Evolutionary conservation across 192 early-diverging fungal species (phyloP), one percentile per base, ranked within the genome.

Genomic region (Backusella tuberculispora): DNA sequence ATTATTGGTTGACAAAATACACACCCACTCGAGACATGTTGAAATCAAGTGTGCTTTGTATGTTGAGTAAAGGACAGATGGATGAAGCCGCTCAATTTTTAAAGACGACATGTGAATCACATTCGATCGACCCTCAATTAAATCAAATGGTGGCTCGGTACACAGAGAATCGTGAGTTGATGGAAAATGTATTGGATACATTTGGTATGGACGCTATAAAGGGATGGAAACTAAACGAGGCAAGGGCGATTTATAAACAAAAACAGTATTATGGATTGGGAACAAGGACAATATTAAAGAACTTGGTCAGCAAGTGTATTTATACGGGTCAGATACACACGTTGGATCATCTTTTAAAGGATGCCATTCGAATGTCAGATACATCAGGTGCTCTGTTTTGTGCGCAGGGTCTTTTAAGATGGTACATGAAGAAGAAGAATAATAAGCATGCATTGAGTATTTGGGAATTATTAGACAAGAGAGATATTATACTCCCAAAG

Each of bases 161-260:
- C 9, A 13, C 38, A 29, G 68, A 69, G 14, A 12, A 9, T 3
- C 42, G 15, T 4, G 72, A 60, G 4, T 65, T 73, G 42, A 9
- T 73, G 63, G 72, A 73, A 19, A 64, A 63, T 63, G 72, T 44
- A 38, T 44, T 73, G 43, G 43, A 64, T 64, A 14, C 44, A 10
- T 73, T 47, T 73, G 53, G 41, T 41, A 43, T 44, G 2, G 56
- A 65, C 10, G 41, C 37, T 29, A n/a, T 73, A n/a, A 19, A 65
- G 21, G 43, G 5, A 4, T 73, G 72, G 72, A 21, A 15, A 64
- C 3, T 73, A 15, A 65, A 73, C 37, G 63, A 73, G 8, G 24
- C 41, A 29, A 19, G 72, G 24, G 9, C 13, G 1, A 44, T 73
- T 2, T 73, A 73, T 46, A 9, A 41, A 3, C 41, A n/a, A 43